Percentiles rank a stretch among this genome's conserved stretches.
These are phyloP conservation scores for Nicotiana otophora DNA, from an alignment of 257 asterid genomes.

Conservation along the genomic window DNA sequence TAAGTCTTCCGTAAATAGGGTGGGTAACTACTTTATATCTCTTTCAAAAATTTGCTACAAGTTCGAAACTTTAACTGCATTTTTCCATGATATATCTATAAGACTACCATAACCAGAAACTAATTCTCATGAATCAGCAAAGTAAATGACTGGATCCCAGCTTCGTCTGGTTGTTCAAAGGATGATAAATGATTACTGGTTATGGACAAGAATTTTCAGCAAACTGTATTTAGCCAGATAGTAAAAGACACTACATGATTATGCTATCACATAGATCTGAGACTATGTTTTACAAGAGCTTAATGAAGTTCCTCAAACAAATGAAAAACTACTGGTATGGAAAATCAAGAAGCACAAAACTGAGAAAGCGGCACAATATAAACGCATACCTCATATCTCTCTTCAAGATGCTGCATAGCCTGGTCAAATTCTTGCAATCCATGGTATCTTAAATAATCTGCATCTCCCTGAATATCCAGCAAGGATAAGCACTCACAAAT, in stretches of 20 bases:
- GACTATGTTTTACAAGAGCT: not conserved
- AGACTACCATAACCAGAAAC: not conserved
- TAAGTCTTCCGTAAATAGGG: not conserved
- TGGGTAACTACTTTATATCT: not conserved
- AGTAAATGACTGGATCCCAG: not conserved
- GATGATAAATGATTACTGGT: not conserved
- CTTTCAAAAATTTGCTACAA: not conserved
- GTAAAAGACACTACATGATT: not conserved
- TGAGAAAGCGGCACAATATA: constrained; percentile 9
- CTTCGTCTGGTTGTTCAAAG: not conserved
- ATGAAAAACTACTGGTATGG: not conserved
- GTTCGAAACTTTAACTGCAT: not conserved
- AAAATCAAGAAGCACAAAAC: constrained; percentile 7
- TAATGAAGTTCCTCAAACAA: not conserved
- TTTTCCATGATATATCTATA: not conserved
- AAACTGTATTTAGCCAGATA: not conserved
- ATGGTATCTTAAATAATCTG: constrained; percentile 59
- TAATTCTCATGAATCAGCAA: not conserved
- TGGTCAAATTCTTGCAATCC: constrained; percentile 95
- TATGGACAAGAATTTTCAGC: not conserved
- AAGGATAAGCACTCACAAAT: constrained; percentile 2
- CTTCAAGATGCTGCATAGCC: constrained; percentile 97
- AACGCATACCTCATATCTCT: constrained; percentile 63
- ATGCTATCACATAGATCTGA: not conserved
- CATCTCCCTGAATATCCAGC: constrained; percentile 72